Evolutionary conservation across 768 basidiomycete species (phyloP).

Genomic region (Trametes cingulata): DNA sequence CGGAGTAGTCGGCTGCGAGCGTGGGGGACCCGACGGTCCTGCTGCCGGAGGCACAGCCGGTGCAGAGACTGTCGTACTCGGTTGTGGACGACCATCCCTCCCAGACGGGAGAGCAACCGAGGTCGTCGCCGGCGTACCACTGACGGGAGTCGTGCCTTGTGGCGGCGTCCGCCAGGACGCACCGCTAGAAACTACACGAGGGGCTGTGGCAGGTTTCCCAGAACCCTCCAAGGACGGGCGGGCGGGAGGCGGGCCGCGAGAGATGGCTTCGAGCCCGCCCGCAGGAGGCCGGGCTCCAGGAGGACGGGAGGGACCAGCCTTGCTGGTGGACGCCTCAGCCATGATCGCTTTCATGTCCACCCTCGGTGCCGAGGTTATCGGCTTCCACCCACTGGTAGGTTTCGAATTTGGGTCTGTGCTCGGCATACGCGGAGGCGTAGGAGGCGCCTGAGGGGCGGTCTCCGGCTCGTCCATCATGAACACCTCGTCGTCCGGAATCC

Average conservation of each 20-base stretch:
- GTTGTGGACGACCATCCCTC: background rate
- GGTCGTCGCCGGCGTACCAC: background rate
- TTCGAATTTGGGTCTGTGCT: constrained; percentile 13
- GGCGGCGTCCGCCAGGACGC: constrained; percentile 21
- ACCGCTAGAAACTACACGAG: background rate
- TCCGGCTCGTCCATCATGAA: constrained; percentile 84
- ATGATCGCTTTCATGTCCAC: constrained; percentile 86
- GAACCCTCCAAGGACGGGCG: background rate
- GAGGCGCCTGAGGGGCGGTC: constrained; percentile 31
- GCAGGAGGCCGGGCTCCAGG: background rate
- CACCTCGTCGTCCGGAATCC: constrained; percentile 56
- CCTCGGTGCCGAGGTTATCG: constrained; percentile 49
- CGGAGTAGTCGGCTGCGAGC: constrained; percentile 25
- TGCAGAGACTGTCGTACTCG: background rate
- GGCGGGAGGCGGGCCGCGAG: constrained; percentile 7
- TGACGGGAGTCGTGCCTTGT: constrained; percentile 1
- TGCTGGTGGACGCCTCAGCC: constrained; percentile 63
- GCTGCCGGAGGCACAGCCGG: background rate
- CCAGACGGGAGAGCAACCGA: background rate
- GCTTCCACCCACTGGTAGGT: constrained; percentile 35
- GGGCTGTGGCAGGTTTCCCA: background rate
- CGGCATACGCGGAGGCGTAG: constrained; percentile 8
- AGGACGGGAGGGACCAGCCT: background rate
- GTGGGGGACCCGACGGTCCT: background rate
- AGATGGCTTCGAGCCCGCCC: background rate